A percentile compares a stretch with the other conserved stretches of the same genome.
These are phyloP conservation scores for Phytopythium mirpurense DNA, from an alignment of 352 stramenopile species.

Conservation along the genomic window DNA sequence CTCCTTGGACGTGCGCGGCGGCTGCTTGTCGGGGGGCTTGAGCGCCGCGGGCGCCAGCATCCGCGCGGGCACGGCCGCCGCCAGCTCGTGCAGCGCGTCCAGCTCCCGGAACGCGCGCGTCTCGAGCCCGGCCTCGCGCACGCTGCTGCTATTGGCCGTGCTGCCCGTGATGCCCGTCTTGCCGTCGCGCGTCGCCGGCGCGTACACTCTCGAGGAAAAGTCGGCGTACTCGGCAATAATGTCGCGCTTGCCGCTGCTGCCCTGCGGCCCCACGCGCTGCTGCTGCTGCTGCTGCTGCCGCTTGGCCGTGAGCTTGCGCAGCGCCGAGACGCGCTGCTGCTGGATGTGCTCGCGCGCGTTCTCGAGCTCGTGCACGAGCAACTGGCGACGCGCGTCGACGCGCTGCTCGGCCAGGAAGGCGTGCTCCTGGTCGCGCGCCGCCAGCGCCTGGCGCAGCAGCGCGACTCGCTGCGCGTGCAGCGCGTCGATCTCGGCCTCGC, in stretches of 20 bases:
- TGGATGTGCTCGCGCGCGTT: conserved; percentile 75
- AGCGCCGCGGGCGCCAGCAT: conserved; percentile 43
- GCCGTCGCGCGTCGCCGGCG: conserved; percentile 54
- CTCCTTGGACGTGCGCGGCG: conserved; percentile 60
- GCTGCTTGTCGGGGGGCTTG: conserved; percentile 43
- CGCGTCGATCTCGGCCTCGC: conserved; percentile 87
- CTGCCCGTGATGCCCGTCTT: conserved; percentile 27
- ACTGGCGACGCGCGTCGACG: conserved; percentile 83
- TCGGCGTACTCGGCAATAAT: conserved; percentile 89
- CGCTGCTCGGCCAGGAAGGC: conserved; percentile 90
- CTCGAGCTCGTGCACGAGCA: conserved; percentile 72
- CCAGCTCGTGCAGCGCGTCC: conserved; percentile 55
- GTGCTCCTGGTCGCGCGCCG: conserved; percentile 86
- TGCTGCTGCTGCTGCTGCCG: conserved; percentile 76
- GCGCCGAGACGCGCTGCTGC: conserved; percentile 79
- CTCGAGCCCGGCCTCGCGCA: conserved; percentile 49
- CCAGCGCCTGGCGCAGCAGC: conserved; percentile 75
- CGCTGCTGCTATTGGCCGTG: conserved; percentile 8
- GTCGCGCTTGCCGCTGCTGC: conserved; percentile 27
- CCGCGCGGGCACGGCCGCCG: conserved; percentile 40
- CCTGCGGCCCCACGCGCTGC: conserved; percentile 17
- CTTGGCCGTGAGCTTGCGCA: conserved; percentile 77
- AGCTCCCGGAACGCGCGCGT: conserved; percentile 47
- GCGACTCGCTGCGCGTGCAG: conserved; percentile 76
- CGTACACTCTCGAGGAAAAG: conserved; percentile 84